Evolutionary conservation across 495 filamentous ascomycete genomes (phyloP), one percentile per base, ranked within the genome.

Genomic region (Podospora didyma): DNA sequence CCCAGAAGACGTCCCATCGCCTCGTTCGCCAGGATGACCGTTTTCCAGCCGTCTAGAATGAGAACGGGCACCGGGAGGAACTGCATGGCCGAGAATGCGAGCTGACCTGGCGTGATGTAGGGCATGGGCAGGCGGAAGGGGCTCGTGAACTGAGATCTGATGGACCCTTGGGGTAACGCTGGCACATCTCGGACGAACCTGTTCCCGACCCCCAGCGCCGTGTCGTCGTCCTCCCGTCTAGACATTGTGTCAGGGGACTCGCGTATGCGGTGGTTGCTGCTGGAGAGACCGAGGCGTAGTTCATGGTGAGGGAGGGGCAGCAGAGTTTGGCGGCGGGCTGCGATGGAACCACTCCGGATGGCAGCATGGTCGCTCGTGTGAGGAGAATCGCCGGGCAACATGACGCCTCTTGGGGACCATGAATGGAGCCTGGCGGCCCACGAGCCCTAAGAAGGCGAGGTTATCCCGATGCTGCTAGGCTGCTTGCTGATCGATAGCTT

Each of bases 61-160:
- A 90, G 62, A 19, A 88, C 62, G 2, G 87, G 87, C 21, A 85
- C 82, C 1, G 86, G 87, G 16, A 89, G 75, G 60, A 86, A 87
- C 65, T 88, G 84, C 64, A 89, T 69, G 2, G 85, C 80, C 1
- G 84, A 78, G 53, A 89, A 79, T 10, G 86, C 82, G 17, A 84
- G 65, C 50, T 78, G 74, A 14, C 71, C 71, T 0, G 69, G 71
- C 0, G 72, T 69, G 34, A 72, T 68, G 44, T 54, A 65, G 0
- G 73, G 73, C 66, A 74, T 72, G 0, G 66, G 26, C 6, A 76
- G 47, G 20, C 68, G 71, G 35, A 76, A 60, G 7, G 73, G 71
- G 57, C 73, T 73, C 3, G 64, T 44, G 1, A 68, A 67, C 31
- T 59, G 54, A 7, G 60, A 61, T 49, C 62, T 51, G 20, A 37